Base-by-base conservation (phyloP, 306 rosid genomes). In the Carpinus viminea region DNA sequence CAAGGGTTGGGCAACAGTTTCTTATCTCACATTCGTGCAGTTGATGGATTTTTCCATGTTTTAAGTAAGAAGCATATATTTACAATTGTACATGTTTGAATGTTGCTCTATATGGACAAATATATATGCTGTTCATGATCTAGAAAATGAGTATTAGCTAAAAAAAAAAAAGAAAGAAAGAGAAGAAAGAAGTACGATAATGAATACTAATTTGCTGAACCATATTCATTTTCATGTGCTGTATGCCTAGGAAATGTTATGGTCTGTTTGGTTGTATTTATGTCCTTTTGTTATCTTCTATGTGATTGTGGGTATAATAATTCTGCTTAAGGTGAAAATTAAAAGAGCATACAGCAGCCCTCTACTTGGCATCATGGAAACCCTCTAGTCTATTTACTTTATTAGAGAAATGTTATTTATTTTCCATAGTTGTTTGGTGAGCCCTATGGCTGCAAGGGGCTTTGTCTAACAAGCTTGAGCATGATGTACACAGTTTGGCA, bases 1-100 rank as follows among this genome's bases (percentile, higher is more conserved):
- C 96, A 96, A 83, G 99, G 99, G 60, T 82, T 96, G 91, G 99
- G 99, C 79, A 96, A 96, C 81, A 96, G 90, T 88, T 96, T 96
- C 85, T 89, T 96, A 74, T 96, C 99, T 62, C 99, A 96, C 82
- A 96, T 96, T 48, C 99, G 99, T 56, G 98, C 99, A 12, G 99
- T 96, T 31, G 98, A 96, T 83, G 99, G 99, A 78, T 93, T 96
- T 77, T 96, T 96, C 74, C 99, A 93, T 70, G 99, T 96, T 81
- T 70, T 96, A 76, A 93, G 99, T 96, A 91, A 93, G 98, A 77
- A 20, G 24, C 73, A 45, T 41, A 15, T 68, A 17, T 68, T 38
- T 68, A 18, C 24, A 41, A 12, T 41, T 3, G 7, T 41, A 64
- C 24, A 6, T 34, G 4, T 34, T 15, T 41, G 72, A 68, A 3